phyloP scores from a whole-genome alignment of 441 rosid species.

The Biscutella auriculata region DNA sequence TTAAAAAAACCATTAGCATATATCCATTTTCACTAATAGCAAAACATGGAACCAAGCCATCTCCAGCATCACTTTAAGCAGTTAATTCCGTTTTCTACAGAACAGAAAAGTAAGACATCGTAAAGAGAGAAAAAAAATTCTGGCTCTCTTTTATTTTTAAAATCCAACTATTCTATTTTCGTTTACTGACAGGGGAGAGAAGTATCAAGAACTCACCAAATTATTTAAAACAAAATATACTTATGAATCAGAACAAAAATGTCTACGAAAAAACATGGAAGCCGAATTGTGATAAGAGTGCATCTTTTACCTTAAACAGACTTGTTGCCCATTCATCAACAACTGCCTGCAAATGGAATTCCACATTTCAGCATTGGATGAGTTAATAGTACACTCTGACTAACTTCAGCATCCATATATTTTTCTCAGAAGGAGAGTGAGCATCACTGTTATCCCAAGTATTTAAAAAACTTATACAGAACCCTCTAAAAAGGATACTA shows the following conservation, averaged over 20 bases:
- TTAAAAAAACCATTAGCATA: neutral
- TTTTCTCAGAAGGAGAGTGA: neutral
- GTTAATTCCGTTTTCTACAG: neutral
- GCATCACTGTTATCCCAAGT: neutral
- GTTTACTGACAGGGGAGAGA: neutral
- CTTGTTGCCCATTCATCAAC: conserved; percentile 96
- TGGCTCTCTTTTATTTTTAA: neutral
- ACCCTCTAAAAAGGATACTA: neutral
- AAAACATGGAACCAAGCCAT: neutral
- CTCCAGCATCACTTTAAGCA: neutral
- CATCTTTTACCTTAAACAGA: conserved; percentile 62
- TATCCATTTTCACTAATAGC: neutral
- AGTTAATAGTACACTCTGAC: neutral
- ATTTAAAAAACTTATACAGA: neutral
- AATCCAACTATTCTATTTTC: no score
- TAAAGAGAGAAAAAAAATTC: neutral
- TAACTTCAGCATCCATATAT: neutral
- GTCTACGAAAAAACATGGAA: conserved; percentile 1
- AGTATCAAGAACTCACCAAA: neutral
- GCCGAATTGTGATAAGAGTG: conserved; percentile 5
- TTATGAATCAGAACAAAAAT: neutral
- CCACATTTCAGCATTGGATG: conserved; percentile 14
- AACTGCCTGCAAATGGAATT: conserved; percentile 57
- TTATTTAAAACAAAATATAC: neutral
- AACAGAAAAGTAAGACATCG: neutral